Base-by-base conservation (phyloP, 139 green algal species). In the Edaphochlamys debaryana region DNA sequence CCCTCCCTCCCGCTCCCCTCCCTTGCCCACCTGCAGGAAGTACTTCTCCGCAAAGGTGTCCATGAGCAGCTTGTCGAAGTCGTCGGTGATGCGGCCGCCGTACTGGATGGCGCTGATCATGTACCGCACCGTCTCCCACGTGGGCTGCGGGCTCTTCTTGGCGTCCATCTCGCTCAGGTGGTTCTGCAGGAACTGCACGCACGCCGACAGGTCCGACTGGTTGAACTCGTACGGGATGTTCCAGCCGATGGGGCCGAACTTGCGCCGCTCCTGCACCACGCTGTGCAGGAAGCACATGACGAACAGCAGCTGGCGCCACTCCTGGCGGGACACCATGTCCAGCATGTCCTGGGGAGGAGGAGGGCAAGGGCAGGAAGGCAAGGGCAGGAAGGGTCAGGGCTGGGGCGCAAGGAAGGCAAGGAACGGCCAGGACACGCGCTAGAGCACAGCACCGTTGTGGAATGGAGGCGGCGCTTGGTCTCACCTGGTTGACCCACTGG, bases 221-320 rank as follows among this genome's bases (percentile, higher is more conserved):
- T 97, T 98, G 94, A 98, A 99, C 89, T 98, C 96, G 81, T 99
- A 99, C 0, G 96, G 96, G n/a, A 98, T 87, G 85, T 98, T 98
- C 95, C 96, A 99, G 41, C 96, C 96, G 64, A 98, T 97, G 76
- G 96, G 94, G 0, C 96, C 95, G 86, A 98, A 99, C 92, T 98
- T 98, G 89, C 95, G 91, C 4, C 96, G 88, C 92, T 98, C 96
- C 89, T 98, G 93, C 68, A 97, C 91, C 27, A 98, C 77, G 32
- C 67, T 88, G 92, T 99, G 96, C 89, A 98, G 64, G 93, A 97
- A 98, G 92, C 93, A 98, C 90, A 95, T 94, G 60, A 97, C 87
- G 82, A 96, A 98, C 50, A 98, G 92, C 88, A 99, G 93, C 91
- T 97, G 94, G 37, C 94, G 94, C 95, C 95, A 99, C 88, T 98